Base-by-base conservation (phyloP, 495 filamentous ascomycete genomes). In the Lasiosphaeria hispida region DNA sequence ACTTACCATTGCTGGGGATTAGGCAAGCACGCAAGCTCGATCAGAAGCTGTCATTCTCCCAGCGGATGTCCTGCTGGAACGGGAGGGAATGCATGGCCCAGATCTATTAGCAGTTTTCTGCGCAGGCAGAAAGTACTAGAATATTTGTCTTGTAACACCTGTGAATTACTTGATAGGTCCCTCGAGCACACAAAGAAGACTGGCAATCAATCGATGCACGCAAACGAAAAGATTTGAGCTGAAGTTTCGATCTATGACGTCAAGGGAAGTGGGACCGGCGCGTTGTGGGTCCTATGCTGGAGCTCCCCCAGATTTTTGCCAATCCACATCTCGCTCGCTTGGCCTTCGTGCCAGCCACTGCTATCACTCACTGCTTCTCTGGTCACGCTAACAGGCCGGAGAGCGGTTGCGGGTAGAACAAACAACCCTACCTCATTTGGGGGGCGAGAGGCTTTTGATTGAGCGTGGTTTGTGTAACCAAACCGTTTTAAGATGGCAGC, bases 171-270 rank as follows among this genome's bases (percentile, higher is more conserved):
- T 33, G 39, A 18, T 34, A 30, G 14, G 37, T 55, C 38, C 48
- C 47, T 13, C 15, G 45, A 48, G 48, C 44, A 56, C 44, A 56
- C 53, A 60, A 54, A 47, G 42, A 55, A 14, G 50, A n/a, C 50
- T n/a, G 36, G 38, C 38, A 58, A 17, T 14, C 11, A 36, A 10
- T 36, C 9, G 7, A 42, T 34, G 43, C 52, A 43, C 11, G 63
- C 57, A 56, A 53, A 58, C 60, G 48, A 23, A 53, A 47, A 13
- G 30, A 19, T 19, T 7, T 30, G 19, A 38, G 48, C 34, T 48
- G 54, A 58, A 14, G 55, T 57, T 45, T 14, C 15, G 35, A 61
- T 66, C 63, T 49, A 66, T 66, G 63, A 66, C 63, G 63, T 66
- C 53, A 60, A 39, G n/a, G 8, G 39, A 44, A 17, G 57, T 57